Conservation (phyloP, 257 asterid species). For the Nicotiana undulata region DNA sequence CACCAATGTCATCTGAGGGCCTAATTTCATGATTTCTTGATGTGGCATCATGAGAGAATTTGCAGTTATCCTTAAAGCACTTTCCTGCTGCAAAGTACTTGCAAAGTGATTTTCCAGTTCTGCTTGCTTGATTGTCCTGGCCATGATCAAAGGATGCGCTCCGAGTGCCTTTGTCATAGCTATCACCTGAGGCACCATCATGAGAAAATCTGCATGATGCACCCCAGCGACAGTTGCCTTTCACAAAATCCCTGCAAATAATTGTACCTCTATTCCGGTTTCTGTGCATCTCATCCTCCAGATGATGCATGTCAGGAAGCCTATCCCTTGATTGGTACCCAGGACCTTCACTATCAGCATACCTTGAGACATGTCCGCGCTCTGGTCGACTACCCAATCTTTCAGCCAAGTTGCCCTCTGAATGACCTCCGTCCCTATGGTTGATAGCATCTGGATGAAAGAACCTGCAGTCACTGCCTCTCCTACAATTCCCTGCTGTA, state of each 20-base stretch:
- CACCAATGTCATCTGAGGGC: conserved; percentile 30
- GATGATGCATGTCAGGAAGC: conserved; percentile 33
- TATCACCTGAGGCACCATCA: conserved; percentile 37
- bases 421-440: conserved; percentile 25
- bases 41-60: conserved; percentile 55
- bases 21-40: conserved; percentile 27
- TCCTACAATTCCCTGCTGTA: conserved; percentile 56
- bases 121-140: conserved; percentile 23
- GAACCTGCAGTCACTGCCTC: conserved; percentile 73
- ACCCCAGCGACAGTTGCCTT: conserved; percentile 72
- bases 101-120: conserved; percentile 42
- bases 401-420: conserved; percentile 36
- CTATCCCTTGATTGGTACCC: conserved; percentile 34
- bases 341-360: conserved; percentile 35
- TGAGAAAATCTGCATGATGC: conserved; percentile 77
- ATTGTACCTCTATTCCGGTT: conserved; percentile 40
- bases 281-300: conserved; percentile 40
- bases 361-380: conserved; percentile 27
- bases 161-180: conserved; percentile 31
- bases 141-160: conserved; percentile 34
- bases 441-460: conserved; percentile 39
- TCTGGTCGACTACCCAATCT: conserved; percentile 41
- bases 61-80: conserved; percentile 52
- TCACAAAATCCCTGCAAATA: conserved; percentile 54
- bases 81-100: conserved; percentile 66